Percentiles rank a stretch among this genome's conserved stretches.
Conservation (phyloP, 2,329 filamentous ascomycete genomes). For the Aspergillus sp. region DNA sequence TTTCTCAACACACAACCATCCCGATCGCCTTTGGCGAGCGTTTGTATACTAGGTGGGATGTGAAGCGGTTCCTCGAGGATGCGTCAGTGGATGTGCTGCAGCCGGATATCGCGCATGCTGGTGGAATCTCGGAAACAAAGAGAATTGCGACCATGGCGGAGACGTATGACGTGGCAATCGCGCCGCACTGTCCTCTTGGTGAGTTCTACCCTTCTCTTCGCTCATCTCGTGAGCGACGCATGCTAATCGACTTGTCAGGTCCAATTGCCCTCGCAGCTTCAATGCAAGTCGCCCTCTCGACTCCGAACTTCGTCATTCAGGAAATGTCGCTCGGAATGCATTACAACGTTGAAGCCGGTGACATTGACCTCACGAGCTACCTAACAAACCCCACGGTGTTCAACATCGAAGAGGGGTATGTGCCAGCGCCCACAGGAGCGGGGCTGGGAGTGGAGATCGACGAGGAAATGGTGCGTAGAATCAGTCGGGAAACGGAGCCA, state of each 20-base stretch:
- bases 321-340: slow-evolving; percentile 81
- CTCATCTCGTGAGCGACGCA: too few species aligned
- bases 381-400: slow-evolving; percentile 66
- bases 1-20: slow-evolving; percentile 58
- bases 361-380: slow-evolving; percentile 67
- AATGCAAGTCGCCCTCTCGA: slow-evolving; percentile 65
- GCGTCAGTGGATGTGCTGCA: slow-evolving; percentile 71
- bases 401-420: slow-evolving; percentile 66
- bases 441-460: slow-evolving; percentile 72
- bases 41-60: slow-evolving; percentile 71
- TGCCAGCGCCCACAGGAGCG: slow-evolving; percentile 60
- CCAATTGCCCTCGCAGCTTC: slow-evolving; percentile 72
- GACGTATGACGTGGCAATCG: slow-evolving; percentile 71
- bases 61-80: slow-evolving; percentile 70
- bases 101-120: slow-evolving; percentile 71
- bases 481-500: slow-evolving; percentile 60
- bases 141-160: slow-evolving; percentile 72
- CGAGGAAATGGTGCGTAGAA: slow-evolving; percentile 65
- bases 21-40: slow-evolving; percentile 74
- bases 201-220: not conserved
- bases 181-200: slow-evolving; percentile 71
- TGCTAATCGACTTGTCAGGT: slow-evolving; percentile 29
- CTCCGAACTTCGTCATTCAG: slow-evolving; percentile 70
- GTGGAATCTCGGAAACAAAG: slow-evolving; percentile 71
- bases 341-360: slow-evolving; percentile 66